Conservation (phyloP, 2,329 filamentous ascomycete species). For the Colletotrichum musae region DNA sequence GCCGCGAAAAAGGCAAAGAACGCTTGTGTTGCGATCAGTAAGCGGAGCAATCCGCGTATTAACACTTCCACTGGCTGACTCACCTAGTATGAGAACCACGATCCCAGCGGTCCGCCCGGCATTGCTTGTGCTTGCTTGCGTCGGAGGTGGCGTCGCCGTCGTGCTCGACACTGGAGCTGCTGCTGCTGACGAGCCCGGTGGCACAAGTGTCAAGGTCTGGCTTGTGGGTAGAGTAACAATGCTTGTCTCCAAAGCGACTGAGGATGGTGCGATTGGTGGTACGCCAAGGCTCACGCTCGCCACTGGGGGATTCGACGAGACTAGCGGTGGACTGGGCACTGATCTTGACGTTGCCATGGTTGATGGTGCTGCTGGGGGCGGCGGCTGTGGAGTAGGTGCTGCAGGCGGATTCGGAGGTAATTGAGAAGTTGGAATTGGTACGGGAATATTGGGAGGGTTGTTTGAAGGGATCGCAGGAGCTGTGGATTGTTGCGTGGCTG, state of each 20-base stretch:
- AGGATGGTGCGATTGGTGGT: not conserved
- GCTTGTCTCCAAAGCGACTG: not conserved
- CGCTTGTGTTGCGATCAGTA: slow-evolving; percentile 5
- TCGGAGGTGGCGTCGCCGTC: not conserved
- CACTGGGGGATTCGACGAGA: not conserved
- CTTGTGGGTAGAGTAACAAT: not conserved
- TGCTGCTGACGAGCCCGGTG: not conserved
- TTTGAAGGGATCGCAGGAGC: too few species aligned
- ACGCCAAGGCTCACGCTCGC: not conserved
- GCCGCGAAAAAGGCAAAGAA: slow-evolving; percentile 19
- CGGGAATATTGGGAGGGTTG: too few species aligned
- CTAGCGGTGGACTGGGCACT: not conserved
- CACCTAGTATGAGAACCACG: slow-evolving; percentile 12
- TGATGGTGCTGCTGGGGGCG: not conserved
- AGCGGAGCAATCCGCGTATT: not conserved
- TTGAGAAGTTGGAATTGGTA: not conserved
- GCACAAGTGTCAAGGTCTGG: not conserved
- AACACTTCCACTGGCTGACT: not conserved
- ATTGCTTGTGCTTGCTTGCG: slow-evolving; percentile 7
- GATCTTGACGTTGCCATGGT: not conserved
- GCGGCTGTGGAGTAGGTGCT: not conserved
- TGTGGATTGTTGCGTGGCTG: too few species aligned
- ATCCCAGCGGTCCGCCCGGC: slow-evolving; percentile 16
- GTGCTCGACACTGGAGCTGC: slow-evolving; percentile 5
- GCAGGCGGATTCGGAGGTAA: not conserved